phyloP scores from a whole-genome alignment of 2,329 filamentous ascomycete genomes.

The Sporothrix dimorphospora region DNA sequence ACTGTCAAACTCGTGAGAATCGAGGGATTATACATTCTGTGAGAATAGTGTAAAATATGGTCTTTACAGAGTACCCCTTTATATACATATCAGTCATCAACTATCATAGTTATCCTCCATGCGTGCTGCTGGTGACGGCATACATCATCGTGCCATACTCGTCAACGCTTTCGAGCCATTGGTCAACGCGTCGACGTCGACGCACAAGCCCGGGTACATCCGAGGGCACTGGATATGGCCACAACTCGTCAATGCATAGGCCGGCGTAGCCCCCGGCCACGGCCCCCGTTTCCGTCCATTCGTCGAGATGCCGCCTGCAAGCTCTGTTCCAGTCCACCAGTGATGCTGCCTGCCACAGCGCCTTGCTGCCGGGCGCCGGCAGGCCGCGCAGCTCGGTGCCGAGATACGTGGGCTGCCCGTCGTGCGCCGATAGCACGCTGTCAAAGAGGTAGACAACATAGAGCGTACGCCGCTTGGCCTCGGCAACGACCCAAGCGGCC shows the following conservation, averaged over 20 bases:
- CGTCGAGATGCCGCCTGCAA: slow-evolving; percentile 46
- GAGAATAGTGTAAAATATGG: too few species aligned
- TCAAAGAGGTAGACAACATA: slow-evolving; percentile 59
- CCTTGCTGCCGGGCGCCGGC: slow-evolving; percentile 46
- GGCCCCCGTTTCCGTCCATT: slow-evolving; percentile 43
- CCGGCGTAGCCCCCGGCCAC: background rate
- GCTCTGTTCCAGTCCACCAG: slow-evolving; percentile 47
- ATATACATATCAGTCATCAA: background rate
- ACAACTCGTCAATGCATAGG: slow-evolving; percentile 55
- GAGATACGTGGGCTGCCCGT: slow-evolving; percentile 51
- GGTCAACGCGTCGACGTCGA: slow-evolving; percentile 45
- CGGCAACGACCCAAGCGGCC: slow-evolving; percentile 58
- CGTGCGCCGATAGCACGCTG: slow-evolving; percentile 49
- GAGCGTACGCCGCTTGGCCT: slow-evolving; percentile 56
- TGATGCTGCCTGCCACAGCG: slow-evolving; percentile 48
- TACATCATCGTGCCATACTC: slow-evolving; percentile 60
- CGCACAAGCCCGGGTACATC: slow-evolving; percentile 38
- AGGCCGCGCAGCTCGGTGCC: slow-evolving; percentile 53
- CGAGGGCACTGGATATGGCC: slow-evolving; percentile 45
- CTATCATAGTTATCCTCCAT: slow-evolving; percentile 40
- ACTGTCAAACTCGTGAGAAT: background rate
- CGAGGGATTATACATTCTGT: background rate
- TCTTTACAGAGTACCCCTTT: background rate
- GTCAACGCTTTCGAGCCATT: slow-evolving; percentile 55
- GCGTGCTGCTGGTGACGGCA: slow-evolving; percentile 51